Base-by-base conservation (phyloP, 73 alveolate species). In the Uronychia setigera region DNA sequence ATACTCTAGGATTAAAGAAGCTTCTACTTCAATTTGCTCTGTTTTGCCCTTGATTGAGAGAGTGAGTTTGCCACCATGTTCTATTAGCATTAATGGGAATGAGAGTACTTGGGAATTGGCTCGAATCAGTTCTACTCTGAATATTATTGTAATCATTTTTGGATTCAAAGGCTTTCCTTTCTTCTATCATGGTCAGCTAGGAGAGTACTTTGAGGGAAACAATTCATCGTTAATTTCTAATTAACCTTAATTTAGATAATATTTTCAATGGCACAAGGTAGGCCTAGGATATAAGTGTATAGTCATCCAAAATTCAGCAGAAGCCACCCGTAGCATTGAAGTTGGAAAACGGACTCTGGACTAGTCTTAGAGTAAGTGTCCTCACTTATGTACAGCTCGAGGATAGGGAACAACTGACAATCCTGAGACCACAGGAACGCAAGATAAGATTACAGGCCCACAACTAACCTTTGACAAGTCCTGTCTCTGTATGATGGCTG, bases 401-500 rank as follows among this genome's bases (percentile, higher is more conserved):
- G 67, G 67, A 19, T 19, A 5, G 5, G 19, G n/a, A 11, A 46
- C 67, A 5, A 46, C 67, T 46, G 67, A 46, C 67, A 46, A 46
- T 19, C 5, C 5, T 46, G 67, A 46, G n/a, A 46, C 67, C 19
- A 19, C 67, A 46, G 67, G 67, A 19, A 46, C 67, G 5, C n/a
- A 5, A 46, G 67, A 46, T 5, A 46, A 46, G 67, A 19, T 46
- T 19, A 46, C 67, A 11, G 95, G 95, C 26, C 95, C 95, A 0
- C 77, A 89, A 35, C 87, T 89, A 0, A 85, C 87, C 29, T 89
- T 89, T 74, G 92, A 89, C 79, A 89, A 89, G 86, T 76, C 32
- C 32, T 77, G 57, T 30, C 89, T 89, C 28, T 89, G 95, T 84
- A 89, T 89, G 95, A 58, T 80, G 76, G 77, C 87, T 27, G 80